phyloP scores from a whole-genome alignment of 2,329 filamentous ascomycete species.

The Domatiomyces globalis region DNA sequence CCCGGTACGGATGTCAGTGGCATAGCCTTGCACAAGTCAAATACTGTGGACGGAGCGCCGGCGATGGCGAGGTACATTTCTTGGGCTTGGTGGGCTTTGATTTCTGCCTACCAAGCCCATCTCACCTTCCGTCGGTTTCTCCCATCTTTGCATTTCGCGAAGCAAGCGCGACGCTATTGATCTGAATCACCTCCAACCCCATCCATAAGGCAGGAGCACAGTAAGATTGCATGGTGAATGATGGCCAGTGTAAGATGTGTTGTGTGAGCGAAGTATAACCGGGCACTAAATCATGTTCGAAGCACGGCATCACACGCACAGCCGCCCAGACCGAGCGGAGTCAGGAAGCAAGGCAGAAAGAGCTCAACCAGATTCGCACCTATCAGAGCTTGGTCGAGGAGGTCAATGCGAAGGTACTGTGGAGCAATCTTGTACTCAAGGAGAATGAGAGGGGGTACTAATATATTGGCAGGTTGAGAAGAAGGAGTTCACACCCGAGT shows the following conservation, averaged over 20 bases:
- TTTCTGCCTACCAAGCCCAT: neutral
- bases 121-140: neutral
- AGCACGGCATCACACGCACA: conserved; percentile 75
- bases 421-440: neutral
- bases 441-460: neutral
- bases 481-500: conserved; percentile 29
- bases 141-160: neutral
- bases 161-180: neutral
- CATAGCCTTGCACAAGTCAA: neutral
- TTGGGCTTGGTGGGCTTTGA: neutral
- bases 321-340: conserved; percentile 45
- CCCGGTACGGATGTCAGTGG: neutral
- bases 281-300: conserved; percentile 11
- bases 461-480: conserved; percentile 23
- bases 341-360: conserved; percentile 55
- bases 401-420: conserved; percentile 49
- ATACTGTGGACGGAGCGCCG: neutral
- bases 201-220: neutral
- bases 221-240: neutral
- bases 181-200: neutral
- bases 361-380: conserved; percentile 58
- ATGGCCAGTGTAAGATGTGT: conserved; percentile 16
- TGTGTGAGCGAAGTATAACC: conserved; percentile 7
- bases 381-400: conserved; percentile 59
- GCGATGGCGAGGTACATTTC: neutral